A percentile compares a stretch with the other conserved stretches of the same genome.
Conservation (phyloP, 2,329 filamentous ascomycete genomes). For the Colletotrichum caudatum region DNA sequence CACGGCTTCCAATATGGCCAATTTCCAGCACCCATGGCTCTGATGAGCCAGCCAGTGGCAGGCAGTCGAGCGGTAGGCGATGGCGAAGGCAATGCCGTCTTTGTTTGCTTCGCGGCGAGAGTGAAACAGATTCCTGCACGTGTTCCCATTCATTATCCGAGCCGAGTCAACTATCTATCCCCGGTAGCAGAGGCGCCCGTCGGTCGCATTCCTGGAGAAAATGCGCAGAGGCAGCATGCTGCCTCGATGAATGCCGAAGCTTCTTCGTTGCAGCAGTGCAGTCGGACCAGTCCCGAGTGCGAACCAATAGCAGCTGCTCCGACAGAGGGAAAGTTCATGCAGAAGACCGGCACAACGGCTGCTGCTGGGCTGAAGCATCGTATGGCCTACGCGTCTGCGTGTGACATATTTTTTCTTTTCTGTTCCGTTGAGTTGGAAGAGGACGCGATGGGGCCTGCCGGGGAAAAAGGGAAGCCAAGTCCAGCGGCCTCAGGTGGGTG, state of each 20-base stretch:
- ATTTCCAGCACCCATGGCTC: not conserved
- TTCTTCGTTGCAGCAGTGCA: constrained; percentile 5
- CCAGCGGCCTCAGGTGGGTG: constrained; percentile 1
- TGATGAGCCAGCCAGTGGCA: no score
- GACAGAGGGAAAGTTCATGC: not conserved
- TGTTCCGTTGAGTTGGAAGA: constrained; percentile 18
- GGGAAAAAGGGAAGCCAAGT: constrained; percentile 10
- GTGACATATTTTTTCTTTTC: constrained; percentile 1
- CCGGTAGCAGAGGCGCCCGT: constrained; percentile 2
- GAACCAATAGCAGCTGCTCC: constrained; percentile 4
- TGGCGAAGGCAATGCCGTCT: not conserved
- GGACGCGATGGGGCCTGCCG: not conserved
- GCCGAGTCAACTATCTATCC: not conserved
- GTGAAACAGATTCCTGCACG: not conserved
- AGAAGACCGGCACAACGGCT: not conserved
- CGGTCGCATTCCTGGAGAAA: constrained; percentile 5
- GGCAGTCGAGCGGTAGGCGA: not conserved
- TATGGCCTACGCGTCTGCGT: constrained; percentile 1
- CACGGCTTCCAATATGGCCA: not conserved
- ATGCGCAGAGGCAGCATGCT: not conserved
- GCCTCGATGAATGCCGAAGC: constrained; percentile 5
- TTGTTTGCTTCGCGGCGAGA: not conserved
- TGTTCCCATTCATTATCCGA: not conserved
- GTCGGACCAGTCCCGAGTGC: constrained; percentile 12
- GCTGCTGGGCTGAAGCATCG: not conserved